Base-by-base conservation (phyloP, 139 green algal species). In the Deuterostichococcus epilithicus region DNA sequence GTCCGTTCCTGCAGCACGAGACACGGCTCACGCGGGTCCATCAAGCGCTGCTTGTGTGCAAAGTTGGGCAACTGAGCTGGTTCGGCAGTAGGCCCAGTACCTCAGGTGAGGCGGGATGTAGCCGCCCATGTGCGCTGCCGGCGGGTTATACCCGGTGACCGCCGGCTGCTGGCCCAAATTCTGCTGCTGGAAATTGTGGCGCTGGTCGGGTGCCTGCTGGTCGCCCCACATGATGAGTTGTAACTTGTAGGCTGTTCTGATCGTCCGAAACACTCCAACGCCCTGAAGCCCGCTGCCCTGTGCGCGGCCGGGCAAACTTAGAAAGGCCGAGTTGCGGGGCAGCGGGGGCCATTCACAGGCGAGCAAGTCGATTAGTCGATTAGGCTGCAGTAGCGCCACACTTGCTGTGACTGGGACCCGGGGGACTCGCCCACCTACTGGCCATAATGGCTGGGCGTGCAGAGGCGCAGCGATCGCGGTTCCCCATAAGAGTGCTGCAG, bases 61-160 rank as follows among this genome's bases (percentile, higher is more conserved):
- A 42, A 72, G 65, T 20, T 47, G 39, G 68, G 72, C 36, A 78
- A 37, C 25, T 52, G 52, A 60, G n/a, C 34, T 5, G 26, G 34
- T n/a, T 37, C 68, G 45, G 72, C 35, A 65, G 85, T 32, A 79
- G 79, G 73, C 85, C 59, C 85, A 70, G 33, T 79, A 82, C 32
- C 90, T 70, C 66, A 95, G 63, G 69, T 96, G 90, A 3, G 91
- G 91, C 35, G 91, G 91, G 1, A 96, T 88, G 74, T 95, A 95
- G n/a, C 89, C 78, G 22, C 70, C 60, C 52, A 63, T 63, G 52
- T 20, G 52, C 18, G 26, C 18, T 3, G 18, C 52, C 52, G 52
- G 52, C 8, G 52, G 52, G 18, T 63, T 63, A 20, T 63, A 63
- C 13, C 52, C 52, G 26, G 13, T 28, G 10, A 28, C 52, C n/a